A percentile compares a stretch with the other conserved stretches of the same genome.
Evolutionary conservation across 208 protist genomes (phyloP).

Genomic region (Leishmania amazonensis): DNA sequence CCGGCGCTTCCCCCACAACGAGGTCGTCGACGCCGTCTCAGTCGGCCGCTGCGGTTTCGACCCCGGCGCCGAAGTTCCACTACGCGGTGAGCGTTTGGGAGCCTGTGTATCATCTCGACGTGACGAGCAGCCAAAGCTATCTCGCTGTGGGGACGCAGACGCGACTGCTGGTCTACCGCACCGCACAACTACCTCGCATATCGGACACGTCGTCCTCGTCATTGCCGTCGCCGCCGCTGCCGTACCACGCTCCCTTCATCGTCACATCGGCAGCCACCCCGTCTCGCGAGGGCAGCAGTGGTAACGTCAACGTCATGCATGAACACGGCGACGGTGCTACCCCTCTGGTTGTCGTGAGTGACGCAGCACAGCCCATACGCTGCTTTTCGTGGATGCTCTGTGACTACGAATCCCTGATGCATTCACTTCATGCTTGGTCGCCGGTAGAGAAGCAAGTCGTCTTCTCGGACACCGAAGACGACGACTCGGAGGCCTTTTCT

Average conservation of each 20-base stretch:
- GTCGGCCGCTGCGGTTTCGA: neutral
- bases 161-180: slow-evolving; percentile 28
- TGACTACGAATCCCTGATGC: slow-evolving; percentile 26
- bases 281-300: neutral
- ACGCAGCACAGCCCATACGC: slow-evolving; percentile 20
- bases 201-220: neutral
- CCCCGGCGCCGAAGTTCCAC: slow-evolving; percentile 15
- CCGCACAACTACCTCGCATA: slow-evolving; percentile 23
- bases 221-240: neutral
- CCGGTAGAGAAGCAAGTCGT: neutral
- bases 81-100: slow-evolving; percentile 21
- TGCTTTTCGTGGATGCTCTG: slow-evolving; percentile 38
- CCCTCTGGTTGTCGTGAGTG: slow-evolving; percentile 25
- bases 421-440: neutral
- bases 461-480: slow-evolving; percentile 8
- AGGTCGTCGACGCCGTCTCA: neutral
- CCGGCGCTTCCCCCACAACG: neutral
- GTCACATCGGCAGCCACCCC: neutral
- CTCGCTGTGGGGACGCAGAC: slow-evolving; percentile 31
- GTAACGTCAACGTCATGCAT: neutral
- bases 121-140: slow-evolving; percentile 27
- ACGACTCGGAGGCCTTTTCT: neutral
- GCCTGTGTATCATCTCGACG: slow-evolving; percentile 25
- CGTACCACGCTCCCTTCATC: neutral
- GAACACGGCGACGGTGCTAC: slow-evolving; percentile 1